A percentile compares a stretch with the other conserved stretches of the same genome.
phyloP scores from a whole-genome alignment of 345 rosid species.

The Punica granatum region DNA sequence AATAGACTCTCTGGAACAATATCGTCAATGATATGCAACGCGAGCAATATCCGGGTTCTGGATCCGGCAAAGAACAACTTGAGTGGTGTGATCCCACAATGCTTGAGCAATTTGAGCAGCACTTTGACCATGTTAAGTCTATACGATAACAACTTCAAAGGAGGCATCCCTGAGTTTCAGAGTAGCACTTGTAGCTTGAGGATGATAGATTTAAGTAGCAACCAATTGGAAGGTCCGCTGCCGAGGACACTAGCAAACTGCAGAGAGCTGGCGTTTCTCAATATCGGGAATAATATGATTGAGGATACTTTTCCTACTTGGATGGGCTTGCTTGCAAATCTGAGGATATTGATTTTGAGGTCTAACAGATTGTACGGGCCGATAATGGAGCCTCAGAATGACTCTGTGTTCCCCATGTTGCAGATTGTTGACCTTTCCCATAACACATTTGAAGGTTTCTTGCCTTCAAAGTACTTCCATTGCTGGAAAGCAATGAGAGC shows the following conservation, averaged over 20 bases:
- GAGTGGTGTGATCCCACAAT: slow-evolving; percentile 18
- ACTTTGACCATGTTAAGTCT: neutral
- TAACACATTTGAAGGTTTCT: neutral
- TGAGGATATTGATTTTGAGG: slow-evolving; percentile 7
- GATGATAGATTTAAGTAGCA: slow-evolving; percentile 9
- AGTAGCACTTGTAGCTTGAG: neutral
- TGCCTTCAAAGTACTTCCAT: slow-evolving; percentile 6
- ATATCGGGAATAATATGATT: slow-evolving; percentile 4
- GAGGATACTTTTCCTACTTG: slow-evolving; percentile 11
- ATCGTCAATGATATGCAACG: slow-evolving; percentile 10
- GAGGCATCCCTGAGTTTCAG: neutral
- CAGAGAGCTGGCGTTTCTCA: slow-evolving; percentile 6
- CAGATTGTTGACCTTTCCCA: slow-evolving; percentile 6
- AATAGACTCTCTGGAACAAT: slow-evolving; percentile 7
- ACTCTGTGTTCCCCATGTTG: neutral
- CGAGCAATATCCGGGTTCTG: neutral
- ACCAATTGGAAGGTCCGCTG: neutral
- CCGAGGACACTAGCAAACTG: slow-evolving; percentile 1
- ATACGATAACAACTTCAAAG: neutral
- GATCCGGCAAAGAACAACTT: slow-evolving; percentile 18
- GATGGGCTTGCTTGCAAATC: slow-evolving; percentile 2
- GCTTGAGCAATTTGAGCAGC: slow-evolving; percentile 13
- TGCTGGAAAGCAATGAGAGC: slow-evolving; percentile 8
- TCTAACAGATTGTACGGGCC: slow-evolving; percentile 9
- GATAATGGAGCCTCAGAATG: neutral